Conservation (phyloP, 768 basidiomycete genomes). For the Kwoniella dejecticola region DNA sequence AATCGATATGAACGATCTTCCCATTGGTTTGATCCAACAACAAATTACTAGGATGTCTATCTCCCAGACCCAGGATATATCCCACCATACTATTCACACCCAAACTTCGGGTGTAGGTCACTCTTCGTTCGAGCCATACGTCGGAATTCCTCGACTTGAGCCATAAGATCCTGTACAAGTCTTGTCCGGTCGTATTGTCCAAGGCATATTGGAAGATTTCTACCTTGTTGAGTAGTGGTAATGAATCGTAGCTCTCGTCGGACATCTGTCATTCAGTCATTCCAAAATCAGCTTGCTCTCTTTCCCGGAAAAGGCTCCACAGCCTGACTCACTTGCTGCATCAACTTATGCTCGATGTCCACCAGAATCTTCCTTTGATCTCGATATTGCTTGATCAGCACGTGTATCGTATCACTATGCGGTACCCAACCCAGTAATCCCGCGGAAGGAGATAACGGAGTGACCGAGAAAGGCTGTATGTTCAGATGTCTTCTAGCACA, state of each 20-base stretch:
- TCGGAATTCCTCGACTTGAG: constrained; percentile 92
- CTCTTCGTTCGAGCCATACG: constrained; percentile 94
- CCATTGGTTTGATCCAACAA: constrained; percentile 88
- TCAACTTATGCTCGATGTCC: constrained; percentile 97
- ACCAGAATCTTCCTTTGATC: constrained; percentile 94
- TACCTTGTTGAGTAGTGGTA: constrained; percentile 92
- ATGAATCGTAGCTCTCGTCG: constrained; percentile 86
- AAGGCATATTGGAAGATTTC: constrained; percentile 99
- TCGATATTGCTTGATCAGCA: constrained; percentile 92
- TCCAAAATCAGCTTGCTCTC: too few species aligned
- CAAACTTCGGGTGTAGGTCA: constrained; percentile 91
- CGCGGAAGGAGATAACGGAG: constrained; percentile 91
- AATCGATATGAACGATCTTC: constrained; percentile 81
- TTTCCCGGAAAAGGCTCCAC: background rate
- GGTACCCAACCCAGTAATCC: constrained; percentile 94
- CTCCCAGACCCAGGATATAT: constrained; percentile 94
- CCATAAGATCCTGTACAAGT: constrained; percentile 95
- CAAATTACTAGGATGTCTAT: constrained; percentile 94
- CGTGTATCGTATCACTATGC: constrained; percentile 92
- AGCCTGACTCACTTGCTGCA: constrained; percentile 89
- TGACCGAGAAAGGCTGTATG: constrained; percentile 89
- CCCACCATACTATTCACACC: constrained; percentile 99
- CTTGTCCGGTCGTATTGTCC: constrained; percentile 97
- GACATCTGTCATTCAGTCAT: constrained; percentile 76
- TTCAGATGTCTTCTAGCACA: constrained; percentile 95